Evolutionary conservation across 768 basidiomycete species (phyloP).

Genomic region (Boletus patriciae): DNA sequence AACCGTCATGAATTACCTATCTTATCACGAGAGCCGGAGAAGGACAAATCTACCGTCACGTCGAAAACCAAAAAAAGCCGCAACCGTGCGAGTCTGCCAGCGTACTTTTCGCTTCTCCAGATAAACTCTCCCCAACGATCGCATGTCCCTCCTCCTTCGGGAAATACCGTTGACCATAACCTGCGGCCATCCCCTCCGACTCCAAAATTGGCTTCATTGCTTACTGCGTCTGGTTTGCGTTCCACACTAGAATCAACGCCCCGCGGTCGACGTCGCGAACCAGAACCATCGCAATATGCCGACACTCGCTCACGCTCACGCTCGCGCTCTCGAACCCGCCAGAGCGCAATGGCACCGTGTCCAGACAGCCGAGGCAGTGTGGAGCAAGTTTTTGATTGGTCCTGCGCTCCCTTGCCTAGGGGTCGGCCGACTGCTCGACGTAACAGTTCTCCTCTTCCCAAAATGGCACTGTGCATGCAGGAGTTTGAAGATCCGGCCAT

Average conservation of each 20-base stretch:
- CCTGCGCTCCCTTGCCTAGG: slow-evolving; percentile 39
- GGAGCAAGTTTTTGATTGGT: slow-evolving; percentile 50
- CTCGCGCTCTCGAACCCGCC: slow-evolving; percentile 39
- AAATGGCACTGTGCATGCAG: slow-evolving; percentile 41
- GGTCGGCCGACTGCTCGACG: slow-evolving; percentile 52
- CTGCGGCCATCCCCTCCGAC: slow-evolving; percentile 60
- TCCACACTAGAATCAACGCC: slow-evolving; percentile 44
- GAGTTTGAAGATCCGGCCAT: slow-evolving; percentile 35
- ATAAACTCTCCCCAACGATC: slow-evolving; percentile 45
- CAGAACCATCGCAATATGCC: slow-evolving; percentile 35
- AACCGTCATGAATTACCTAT: slow-evolving; percentile 36
- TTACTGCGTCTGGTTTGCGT: slow-evolving; percentile 36
- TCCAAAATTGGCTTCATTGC: slow-evolving; percentile 46
- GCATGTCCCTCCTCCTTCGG: slow-evolving; percentile 44
- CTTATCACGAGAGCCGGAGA: slow-evolving; percentile 23
- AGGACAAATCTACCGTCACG: slow-evolving; percentile 31
- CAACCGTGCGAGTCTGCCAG: slow-evolving; percentile 72
- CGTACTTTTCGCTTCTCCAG: slow-evolving; percentile 73
- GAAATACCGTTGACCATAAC: slow-evolving; percentile 37
- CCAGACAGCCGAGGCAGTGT: slow-evolving; percentile 36
- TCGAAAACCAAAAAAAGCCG: slow-evolving; percentile 50
- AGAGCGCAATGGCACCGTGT: slow-evolving; percentile 11
- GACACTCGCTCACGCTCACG: slow-evolving; percentile 44
- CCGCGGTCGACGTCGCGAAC: slow-evolving; percentile 51
- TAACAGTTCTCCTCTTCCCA: slow-evolving; percentile 59